These are phyloP conservation scores for Porogramme epimiltina DNA, from an alignment of 1,284 basidiomycete species.

Conservation along the genomic window DNA sequence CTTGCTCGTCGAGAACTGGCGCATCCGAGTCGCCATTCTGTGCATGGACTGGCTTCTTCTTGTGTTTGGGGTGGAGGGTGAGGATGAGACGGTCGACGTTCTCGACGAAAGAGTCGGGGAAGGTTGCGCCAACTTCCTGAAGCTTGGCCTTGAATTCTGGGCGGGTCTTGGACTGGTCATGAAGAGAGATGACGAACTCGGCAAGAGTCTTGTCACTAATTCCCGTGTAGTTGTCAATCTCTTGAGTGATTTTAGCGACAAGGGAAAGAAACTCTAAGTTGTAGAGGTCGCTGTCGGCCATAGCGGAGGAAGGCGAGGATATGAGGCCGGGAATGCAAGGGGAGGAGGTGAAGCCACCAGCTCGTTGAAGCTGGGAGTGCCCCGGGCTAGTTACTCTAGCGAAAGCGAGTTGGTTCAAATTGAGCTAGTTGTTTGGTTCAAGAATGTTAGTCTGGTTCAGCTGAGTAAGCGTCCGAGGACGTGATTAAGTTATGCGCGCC, in stretches of 20 bases:
- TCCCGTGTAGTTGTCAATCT: constrained; percentile 85
- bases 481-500: neutral
- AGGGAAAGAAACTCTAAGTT: constrained; percentile 90
- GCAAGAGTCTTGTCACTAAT: constrained; percentile 91
- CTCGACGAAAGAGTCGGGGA: constrained; percentile 88
- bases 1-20: constrained; percentile 56
- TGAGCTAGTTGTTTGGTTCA: neutral
- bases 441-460: neutral
- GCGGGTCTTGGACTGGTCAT: constrained; percentile 81
- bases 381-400: neutral
- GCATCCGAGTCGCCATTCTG: constrained; percentile 35
- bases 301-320: constrained; percentile 32
- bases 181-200: constrained; percentile 93
- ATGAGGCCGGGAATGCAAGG: constrained; percentile 8
- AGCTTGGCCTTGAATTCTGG: constrained; percentile 84
- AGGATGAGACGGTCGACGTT: constrained; percentile 95
- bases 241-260: constrained; percentile 87
- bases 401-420: constrained; percentile 7
- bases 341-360: constrained; percentile 1
- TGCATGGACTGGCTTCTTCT: constrained; percentile 62
- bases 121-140: constrained; percentile 80
- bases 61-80: constrained; percentile 95
- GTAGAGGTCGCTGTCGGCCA: constrained; percentile 80
- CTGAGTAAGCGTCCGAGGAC: constrained; percentile 14
- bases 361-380: constrained; percentile 1